These are phyloP conservation scores for Beauveria scarabaeidicola DNA, from an alignment of 2,329 filamentous ascomycete genomes.

Conservation along the genomic window DNA sequence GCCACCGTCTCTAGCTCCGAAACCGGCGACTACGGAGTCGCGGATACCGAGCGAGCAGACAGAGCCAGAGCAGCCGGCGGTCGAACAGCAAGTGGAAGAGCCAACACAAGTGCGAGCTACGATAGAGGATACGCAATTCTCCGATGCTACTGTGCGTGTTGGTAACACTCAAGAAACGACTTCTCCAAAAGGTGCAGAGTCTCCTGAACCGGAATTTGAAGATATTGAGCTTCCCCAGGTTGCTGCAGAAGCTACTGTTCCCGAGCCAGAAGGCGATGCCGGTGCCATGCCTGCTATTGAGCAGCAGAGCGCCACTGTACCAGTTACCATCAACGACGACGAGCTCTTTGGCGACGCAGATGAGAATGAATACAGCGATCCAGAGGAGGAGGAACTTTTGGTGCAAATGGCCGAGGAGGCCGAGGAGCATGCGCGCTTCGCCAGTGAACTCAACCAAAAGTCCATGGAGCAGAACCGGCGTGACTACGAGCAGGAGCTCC, in stretches of 20 bases:
- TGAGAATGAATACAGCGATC: slow-evolving; percentile 69
- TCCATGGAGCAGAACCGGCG: slow-evolving; percentile 59
- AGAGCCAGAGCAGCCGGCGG: background rate
- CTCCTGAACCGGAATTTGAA: slow-evolving; percentile 27
- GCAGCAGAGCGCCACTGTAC: background rate
- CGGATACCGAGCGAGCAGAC: background rate
- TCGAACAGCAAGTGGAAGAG: background rate
- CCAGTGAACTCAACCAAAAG: slow-evolving; percentile 74
- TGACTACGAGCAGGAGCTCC: slow-evolving; percentile 81
- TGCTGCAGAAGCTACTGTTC: background rate
- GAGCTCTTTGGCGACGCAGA: slow-evolving; percentile 50
- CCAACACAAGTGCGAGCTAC: background rate
- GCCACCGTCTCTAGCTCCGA: slow-evolving; percentile 24
- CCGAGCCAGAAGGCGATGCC: background rate
- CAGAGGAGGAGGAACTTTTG: slow-evolving; percentile 85
- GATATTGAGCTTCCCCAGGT: slow-evolving; percentile 23
- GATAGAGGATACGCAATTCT: background rate
- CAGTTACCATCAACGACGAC: slow-evolving; percentile 26
- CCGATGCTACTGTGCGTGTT: background rate
- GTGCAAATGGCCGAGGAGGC: slow-evolving; percentile 81
- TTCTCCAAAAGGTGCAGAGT: slow-evolving; percentile 5
- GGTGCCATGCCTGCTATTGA: background rate
- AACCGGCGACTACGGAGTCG: slow-evolving; percentile 9
- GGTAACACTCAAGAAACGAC: background rate
- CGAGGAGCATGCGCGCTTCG: slow-evolving; percentile 89